Conservation (phyloP, 169 alveolate species). For the Plasmodium coatneyi region DNA sequence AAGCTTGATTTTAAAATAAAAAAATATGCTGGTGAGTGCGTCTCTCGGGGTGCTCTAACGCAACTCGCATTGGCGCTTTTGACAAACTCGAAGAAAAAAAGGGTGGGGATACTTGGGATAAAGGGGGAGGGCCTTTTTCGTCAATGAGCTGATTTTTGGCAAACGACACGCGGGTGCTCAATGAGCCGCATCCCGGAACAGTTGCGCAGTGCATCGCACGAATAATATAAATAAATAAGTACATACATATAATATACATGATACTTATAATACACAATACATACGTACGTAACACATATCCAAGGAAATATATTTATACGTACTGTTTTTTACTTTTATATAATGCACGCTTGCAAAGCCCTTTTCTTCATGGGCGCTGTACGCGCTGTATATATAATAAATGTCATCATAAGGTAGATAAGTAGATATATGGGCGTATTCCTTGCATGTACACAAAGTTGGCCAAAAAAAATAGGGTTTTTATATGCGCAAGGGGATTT, state of each 20-base stretch:
- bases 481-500: background rate
- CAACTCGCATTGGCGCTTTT: background rate
- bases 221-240: background rate
- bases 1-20: background rate
- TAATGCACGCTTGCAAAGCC: background rate
- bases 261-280: too few species aligned
- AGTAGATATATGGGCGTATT: background rate
- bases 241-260: background rate
- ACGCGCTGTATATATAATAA: background rate
- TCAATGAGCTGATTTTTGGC: background rate
- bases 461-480: background rate
- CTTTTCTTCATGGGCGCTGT: background rate
- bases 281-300: background rate
- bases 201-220: background rate
- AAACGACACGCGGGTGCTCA: background rate
- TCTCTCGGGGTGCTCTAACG: background rate
- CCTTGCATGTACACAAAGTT: background rate
- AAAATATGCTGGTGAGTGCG: background rate
- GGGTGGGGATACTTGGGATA: background rate
- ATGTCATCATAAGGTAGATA: too few species aligned
- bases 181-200: background rate
- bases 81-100: background rate
- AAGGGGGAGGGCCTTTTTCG: background rate
- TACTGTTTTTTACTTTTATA: background rate
- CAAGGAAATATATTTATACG: background rate